phyloP scores from a whole-genome alignment of 2,329 filamentous ascomycete species.

The Gnomoniopsis sp. region DNA sequence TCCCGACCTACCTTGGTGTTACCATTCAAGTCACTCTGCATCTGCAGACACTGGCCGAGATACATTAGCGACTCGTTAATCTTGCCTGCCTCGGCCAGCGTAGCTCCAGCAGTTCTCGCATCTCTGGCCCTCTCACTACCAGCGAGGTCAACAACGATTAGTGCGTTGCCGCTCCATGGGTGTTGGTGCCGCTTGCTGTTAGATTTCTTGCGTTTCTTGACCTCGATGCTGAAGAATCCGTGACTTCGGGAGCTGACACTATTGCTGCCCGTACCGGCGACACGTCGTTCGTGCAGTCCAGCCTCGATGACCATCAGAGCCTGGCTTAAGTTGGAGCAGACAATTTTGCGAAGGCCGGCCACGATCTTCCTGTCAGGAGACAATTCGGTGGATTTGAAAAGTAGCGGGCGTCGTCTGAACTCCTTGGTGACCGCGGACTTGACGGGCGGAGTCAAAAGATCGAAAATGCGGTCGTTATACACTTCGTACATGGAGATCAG shows the following conservation, averaged over 20 bases:
- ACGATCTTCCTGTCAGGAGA: conserved; percentile 93
- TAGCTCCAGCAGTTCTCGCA: conserved; percentile 90
- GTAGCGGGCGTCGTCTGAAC: conserved; percentile 69
- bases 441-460: conserved; percentile 69
- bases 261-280: conserved; percentile 89
- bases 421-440: conserved; percentile 64
- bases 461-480: conserved; percentile 97
- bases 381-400: conserved; percentile 89
- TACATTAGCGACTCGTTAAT: conserved; percentile 99
- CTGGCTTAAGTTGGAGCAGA: conserved; percentile 78
- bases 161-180: conserved; percentile 70
- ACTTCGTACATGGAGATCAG: conserved; percentile 98
- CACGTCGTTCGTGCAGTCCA: conserved; percentile 79
- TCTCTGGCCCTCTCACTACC: conserved; percentile 91
- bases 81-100: conserved; percentile 91
- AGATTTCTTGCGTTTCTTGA: conserved; percentile 68
- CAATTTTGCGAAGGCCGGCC: conserved; percentile 83
- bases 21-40: conserved; percentile 77
- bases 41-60: conserved; percentile 91
- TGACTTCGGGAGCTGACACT: conserved; percentile 90
- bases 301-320: conserved; percentile 88
- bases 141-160: conserved; percentile 89
- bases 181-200: conserved; percentile 43
- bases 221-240: conserved; percentile 92
- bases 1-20: conserved; percentile 63